Conservation (phyloP, 2,329 filamentous ascomycete species). For the Talaromyces pinophilus region DNA sequence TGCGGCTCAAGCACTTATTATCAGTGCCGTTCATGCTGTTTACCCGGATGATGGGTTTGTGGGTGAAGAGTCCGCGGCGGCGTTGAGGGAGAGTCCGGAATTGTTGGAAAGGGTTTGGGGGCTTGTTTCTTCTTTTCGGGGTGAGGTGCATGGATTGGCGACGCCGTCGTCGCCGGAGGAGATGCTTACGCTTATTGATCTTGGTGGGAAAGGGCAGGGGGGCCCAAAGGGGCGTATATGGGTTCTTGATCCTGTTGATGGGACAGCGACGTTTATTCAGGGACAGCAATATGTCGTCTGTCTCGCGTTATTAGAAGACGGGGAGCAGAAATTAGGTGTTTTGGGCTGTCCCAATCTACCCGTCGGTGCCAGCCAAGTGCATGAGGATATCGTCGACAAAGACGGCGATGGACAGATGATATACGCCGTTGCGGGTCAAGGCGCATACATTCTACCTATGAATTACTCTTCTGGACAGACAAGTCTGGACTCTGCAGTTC, state of each 20-base stretch:
- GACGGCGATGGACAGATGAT: slow-evolving; percentile 53
- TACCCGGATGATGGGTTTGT: slow-evolving; percentile 62
- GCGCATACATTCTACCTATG: slow-evolving; percentile 45
- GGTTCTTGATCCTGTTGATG: slow-evolving; percentile 67
- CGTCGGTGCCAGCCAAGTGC: slow-evolving; percentile 24
- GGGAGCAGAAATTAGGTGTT: slow-evolving; percentile 59
- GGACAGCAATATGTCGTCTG: slow-evolving; percentile 66
- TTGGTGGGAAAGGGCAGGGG: slow-evolving; percentile 51
- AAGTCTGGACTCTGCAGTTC: slow-evolving; percentile 29
- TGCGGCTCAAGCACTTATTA: slow-evolving; percentile 63
- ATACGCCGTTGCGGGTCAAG: slow-evolving; percentile 51
- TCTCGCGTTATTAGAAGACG: slow-evolving; percentile 60
- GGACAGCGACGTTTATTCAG: slow-evolving; percentile 62
- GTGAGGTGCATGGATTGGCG: slow-evolving; percentile 38
- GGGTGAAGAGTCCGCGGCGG: slow-evolving; percentile 61
- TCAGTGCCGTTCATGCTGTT: slow-evolving; percentile 54
- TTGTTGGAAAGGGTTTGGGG: slow-evolving; percentile 59
- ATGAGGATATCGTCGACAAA: slow-evolving; percentile 46
- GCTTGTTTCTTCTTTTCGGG: slow-evolving; percentile 47
- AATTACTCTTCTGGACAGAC: slow-evolving; percentile 26
- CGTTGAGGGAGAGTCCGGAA: slow-evolving; percentile 51
- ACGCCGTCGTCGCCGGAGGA: slow-evolving; percentile 53
- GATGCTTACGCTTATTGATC: slow-evolving; percentile 64
- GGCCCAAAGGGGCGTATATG: slow-evolving; percentile 52
- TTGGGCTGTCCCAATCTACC: slow-evolving; percentile 60